Conservation (phyloP, 345 rosid species). For the Heritiera littoralis region DNA sequence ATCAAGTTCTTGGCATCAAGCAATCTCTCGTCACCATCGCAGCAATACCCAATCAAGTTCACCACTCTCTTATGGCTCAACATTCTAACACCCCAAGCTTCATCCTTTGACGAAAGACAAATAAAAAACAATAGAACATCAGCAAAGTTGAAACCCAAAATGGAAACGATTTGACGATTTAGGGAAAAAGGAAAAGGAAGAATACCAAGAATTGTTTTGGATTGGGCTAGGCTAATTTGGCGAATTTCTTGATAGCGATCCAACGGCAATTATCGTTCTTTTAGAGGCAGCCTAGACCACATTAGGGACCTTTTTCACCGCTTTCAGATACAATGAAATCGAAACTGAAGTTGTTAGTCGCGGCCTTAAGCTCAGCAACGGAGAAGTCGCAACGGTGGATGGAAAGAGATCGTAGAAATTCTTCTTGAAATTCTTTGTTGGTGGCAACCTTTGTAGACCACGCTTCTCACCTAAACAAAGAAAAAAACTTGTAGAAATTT, state of each 20-base stretch:
- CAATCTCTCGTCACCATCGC: constrained; percentile 92
- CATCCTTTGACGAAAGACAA: constrained; percentile 47
- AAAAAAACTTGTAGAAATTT: no score
- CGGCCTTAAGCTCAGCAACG: no score
- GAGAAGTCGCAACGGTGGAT: no score
- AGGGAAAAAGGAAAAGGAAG: background rate
- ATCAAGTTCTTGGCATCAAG: constrained; percentile 90
- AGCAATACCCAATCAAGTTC: constrained; percentile 91
- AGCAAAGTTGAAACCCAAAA: constrained; percentile 28
- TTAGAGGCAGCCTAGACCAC: no score
- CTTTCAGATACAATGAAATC: no score
- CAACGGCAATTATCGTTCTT: no score
- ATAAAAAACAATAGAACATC: background rate
- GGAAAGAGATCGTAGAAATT: no score
- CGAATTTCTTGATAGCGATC: constrained; percentile 22
- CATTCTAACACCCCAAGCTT: constrained; percentile 78
- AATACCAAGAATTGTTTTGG: constrained; percentile 80
- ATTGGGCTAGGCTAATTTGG: constrained; percentile 83
- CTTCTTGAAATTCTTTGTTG: no score
- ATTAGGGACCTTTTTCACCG: no score
- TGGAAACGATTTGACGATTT: background rate
- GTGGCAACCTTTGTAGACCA: no score
- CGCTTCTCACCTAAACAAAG: no score
- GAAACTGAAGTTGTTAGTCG: no score
- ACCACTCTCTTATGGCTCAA: constrained; percentile 71